These are phyloP conservation scores for Dictyostelium purpureum DNA, from an alignment of 78 protist species.

Conservation along the genomic window DNA sequence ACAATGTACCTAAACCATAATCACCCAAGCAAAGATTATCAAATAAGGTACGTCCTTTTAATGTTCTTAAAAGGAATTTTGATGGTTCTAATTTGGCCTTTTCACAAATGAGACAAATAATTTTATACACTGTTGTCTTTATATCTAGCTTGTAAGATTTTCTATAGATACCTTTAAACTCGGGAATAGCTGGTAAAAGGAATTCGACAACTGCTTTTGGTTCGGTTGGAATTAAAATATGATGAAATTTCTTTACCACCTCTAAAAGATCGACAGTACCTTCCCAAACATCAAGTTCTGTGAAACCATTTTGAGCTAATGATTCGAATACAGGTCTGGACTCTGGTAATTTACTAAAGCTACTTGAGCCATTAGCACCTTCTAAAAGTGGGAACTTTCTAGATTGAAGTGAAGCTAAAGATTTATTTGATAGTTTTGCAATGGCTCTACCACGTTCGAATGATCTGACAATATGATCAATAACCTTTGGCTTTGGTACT, in stretches of 20 bases:
- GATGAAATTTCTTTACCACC: conserved; percentile 16
- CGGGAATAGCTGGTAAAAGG: conserved; percentile 9
- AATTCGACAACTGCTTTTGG: conserved; percentile 51
- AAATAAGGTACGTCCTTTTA: conserved; percentile 55
- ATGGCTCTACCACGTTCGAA: conserved; percentile 49
- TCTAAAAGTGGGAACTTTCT: conserved; percentile 45
- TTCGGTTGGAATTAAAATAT: conserved; percentile 38
- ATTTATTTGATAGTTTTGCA: conserved; percentile 21
- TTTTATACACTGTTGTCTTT: conserved; percentile 46
- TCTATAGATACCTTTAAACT: conserved; percentile 67
- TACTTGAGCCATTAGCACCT: too few relatives aligned
- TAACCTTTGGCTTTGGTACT: conserved; percentile 21
- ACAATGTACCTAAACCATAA: conserved; percentile 48
- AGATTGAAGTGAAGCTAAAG: conserved; percentile 3
- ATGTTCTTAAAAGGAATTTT: conserved; percentile 40
- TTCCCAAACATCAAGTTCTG: conserved; percentile 69
- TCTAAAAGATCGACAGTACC: conserved; percentile 66
- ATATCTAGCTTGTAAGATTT: conserved; percentile 58
- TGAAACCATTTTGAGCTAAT: conserved; percentile 47
- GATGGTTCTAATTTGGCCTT: conserved; percentile 24
- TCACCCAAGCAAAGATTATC: conserved; percentile 19
- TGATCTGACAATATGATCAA: conserved; percentile 9
- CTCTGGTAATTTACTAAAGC: conserved; percentile 54
- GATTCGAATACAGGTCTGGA: conserved; percentile 53
- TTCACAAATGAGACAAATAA: conserved; percentile 62